Base-by-base conservation (phyloP, 352 stramenopile genomes). In the Phytopythium ostracodes region DNA sequence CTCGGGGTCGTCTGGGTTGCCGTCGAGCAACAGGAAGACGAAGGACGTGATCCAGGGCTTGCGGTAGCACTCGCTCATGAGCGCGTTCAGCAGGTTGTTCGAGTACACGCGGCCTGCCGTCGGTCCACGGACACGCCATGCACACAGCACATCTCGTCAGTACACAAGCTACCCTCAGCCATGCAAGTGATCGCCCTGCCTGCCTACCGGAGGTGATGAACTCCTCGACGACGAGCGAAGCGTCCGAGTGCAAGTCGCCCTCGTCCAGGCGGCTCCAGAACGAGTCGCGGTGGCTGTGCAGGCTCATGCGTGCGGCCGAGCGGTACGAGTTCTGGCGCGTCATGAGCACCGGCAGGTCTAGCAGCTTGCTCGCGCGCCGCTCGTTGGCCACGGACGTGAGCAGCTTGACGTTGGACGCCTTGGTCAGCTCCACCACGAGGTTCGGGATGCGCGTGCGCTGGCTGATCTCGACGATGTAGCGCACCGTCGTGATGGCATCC, bases 391-490 rank as follows among this genome's bases (percentile, higher is more conserved):
- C 43, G 18, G 81, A 91, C 43, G 81, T 91, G 12, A 93, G 65
- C n/a, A 93, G 56, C 49, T 89, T 91, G 38, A 93, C 80, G 61
- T 93, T 93, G 18, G 81, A 88, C 5, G 81, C 68, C 18, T 85
- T 83, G 33, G 87, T 83, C 0, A 93, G 62, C 51, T 93, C 84
- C 1, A 91, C 80, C 0, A 93, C 75, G 22, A 93, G 63, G 46
- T 91, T 93, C 2, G 79, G 82, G 72, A 89, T 88, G 24, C 61
- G 59, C 7, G 72, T 76, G 25, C 75, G 79, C 59, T 89, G 80
- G 35, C 75, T 88, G 59, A 88, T 91, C 73, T 93, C 84, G 17
- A 93, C 75, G 25, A 93, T 93, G 58, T 89, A 91, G 1, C 81
- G 80, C 62, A 93, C 70, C 33, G 81, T 89, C 8, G 84, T 93